These are phyloP conservation scores for Tulasnella sp. DNA, from an alignment of 768 basidiomycete genomes.

Conservation along the genomic window DNA sequence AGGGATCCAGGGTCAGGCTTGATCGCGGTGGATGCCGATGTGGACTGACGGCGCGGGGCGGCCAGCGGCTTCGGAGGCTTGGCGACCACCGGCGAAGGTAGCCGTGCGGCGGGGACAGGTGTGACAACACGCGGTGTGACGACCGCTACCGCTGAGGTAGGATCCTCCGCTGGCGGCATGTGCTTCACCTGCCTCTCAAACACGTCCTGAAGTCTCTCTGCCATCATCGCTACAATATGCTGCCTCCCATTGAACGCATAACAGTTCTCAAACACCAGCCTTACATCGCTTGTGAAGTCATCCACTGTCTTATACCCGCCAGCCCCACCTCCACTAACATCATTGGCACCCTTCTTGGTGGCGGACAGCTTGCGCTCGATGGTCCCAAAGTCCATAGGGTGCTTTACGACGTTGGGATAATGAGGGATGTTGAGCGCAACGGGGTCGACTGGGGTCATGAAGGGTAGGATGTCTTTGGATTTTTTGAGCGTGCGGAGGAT, in stretches of 20 bases:
- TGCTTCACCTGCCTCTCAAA: slow-evolving; percentile 86
- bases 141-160: slow-evolving; percentile 30
- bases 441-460: slow-evolving; percentile 80
- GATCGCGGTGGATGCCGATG: slow-evolving; percentile 71
- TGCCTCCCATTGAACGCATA: slow-evolving; percentile 88
- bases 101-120: slow-evolving; percentile 19
- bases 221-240: slow-evolving; percentile 68
- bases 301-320: slow-evolving; percentile 64
- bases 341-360: slow-evolving; percentile 39
- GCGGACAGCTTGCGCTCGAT: slow-evolving; percentile 77
- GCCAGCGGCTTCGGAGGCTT: slow-evolving; percentile 35
- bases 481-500: slow-evolving; percentile 78
- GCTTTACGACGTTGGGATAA: slow-evolving; percentile 75
- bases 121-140: slow-evolving; percentile 13
- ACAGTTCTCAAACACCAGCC: slow-evolving; percentile 81
- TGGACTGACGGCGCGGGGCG: slow-evolving; percentile 58
- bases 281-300: slow-evolving; percentile 77
- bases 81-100: not conserved
- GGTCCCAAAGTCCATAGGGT: slow-evolving; percentile 90
- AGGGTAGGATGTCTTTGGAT: slow-evolving; percentile 70
- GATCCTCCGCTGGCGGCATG: slow-evolving; percentile 67
- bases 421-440: slow-evolving; percentile 62
- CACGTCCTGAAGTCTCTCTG: slow-evolving; percentile 66
- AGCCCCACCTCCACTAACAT: slow-evolving; percentile 53
- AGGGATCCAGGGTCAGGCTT: not conserved